Evolutionary conservation across 2,329 filamentous ascomycete species (phyloP).

Genomic region (Didymosphaeria variabile): DNA sequence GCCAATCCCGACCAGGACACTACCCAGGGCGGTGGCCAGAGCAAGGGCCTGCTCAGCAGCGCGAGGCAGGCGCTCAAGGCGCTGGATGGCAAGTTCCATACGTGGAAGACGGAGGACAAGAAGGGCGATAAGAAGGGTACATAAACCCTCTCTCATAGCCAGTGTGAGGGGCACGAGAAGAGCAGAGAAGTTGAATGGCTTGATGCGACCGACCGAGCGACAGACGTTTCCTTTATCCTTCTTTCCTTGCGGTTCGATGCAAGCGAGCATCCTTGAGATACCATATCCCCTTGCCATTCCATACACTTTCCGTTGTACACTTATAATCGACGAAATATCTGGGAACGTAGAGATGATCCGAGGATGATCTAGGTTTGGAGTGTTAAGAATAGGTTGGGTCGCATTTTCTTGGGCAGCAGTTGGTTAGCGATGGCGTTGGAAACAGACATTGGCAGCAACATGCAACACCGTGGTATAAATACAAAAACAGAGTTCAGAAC

Average conservation of each 20-base stretch:
- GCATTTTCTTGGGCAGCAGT: not conserved
- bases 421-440: conserved; percentile 3
- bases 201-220: no score
- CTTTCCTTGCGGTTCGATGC: not conserved
- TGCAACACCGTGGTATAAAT: no score
- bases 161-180: not conserved
- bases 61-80: conserved; percentile 10
- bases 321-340: conserved; percentile 1
- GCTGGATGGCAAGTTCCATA: conserved; percentile 10
- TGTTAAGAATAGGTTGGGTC: not conserved
- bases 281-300: not conserved
- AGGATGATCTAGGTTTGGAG: not conserved
- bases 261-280: not conserved
- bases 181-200: not conserved
- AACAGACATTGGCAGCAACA: not conserved
- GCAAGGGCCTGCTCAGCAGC: conserved; percentile 10
- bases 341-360: not conserved
- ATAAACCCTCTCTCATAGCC: not conserved
- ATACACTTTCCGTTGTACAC: not conserved
- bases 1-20: not conserved
- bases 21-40: conserved; percentile 3
- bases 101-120: conserved; percentile 1
- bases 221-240: not conserved
- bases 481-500: not conserved
- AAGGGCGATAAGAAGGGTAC: not conserved